These are phyloP conservation scores for Scleromitrula shiraiana DNA, from an alignment of 2,329 filamentous ascomycete species.

Conservation along the genomic window DNA sequence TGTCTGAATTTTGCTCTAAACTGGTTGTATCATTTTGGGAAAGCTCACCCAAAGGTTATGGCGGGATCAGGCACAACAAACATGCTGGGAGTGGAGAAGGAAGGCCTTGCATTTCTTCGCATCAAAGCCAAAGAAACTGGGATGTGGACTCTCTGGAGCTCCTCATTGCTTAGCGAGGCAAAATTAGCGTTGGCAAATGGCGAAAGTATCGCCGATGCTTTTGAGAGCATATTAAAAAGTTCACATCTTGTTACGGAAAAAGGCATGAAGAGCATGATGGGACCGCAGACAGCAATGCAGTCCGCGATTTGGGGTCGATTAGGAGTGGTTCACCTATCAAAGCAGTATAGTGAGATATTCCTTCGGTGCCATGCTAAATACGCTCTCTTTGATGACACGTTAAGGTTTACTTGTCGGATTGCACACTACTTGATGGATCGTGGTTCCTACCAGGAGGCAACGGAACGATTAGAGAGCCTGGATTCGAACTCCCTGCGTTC, in stretches of 20 bases:
- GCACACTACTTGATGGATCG: slow-evolving; percentile 57
- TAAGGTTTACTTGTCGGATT: slow-evolving; percentile 65
- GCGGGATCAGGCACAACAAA: slow-evolving; percentile 61
- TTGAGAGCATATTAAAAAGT: slow-evolving; percentile 75
- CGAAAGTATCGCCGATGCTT: slow-evolving; percentile 51
- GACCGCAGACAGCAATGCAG: slow-evolving; percentile 63
- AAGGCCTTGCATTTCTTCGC: slow-evolving; percentile 76
- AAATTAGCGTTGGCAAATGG: slow-evolving; percentile 70
- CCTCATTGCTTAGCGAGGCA: slow-evolving; percentile 76
- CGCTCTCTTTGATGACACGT: slow-evolving; percentile 65
- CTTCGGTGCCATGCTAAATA: slow-evolving; percentile 60
- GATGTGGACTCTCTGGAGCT: slow-evolving; percentile 79
- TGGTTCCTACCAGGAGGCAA: slow-evolving; percentile 65
- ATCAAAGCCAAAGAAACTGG: slow-evolving; percentile 78
- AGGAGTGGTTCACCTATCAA: slow-evolving; percentile 50
- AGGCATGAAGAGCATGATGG: slow-evolving; percentile 64
- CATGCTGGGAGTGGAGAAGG: slow-evolving; percentile 69
- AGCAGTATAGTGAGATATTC: slow-evolving; percentile 63
- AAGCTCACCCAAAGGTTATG: slow-evolving; percentile 71
- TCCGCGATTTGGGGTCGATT: slow-evolving; percentile 70
- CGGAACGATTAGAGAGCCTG: slow-evolving; percentile 50
- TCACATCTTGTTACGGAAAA: slow-evolving; percentile 75
- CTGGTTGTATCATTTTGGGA: slow-evolving; percentile 93
- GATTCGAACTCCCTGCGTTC: slow-evolving; percentile 57
- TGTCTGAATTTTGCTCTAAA: slow-evolving; percentile 93